Evolutionary conservation across 1,139 yeast genomes (phyloP), one percentile per base, ranked within the genome.

Genomic region (Debaryomycetaceae sp.): DNA sequence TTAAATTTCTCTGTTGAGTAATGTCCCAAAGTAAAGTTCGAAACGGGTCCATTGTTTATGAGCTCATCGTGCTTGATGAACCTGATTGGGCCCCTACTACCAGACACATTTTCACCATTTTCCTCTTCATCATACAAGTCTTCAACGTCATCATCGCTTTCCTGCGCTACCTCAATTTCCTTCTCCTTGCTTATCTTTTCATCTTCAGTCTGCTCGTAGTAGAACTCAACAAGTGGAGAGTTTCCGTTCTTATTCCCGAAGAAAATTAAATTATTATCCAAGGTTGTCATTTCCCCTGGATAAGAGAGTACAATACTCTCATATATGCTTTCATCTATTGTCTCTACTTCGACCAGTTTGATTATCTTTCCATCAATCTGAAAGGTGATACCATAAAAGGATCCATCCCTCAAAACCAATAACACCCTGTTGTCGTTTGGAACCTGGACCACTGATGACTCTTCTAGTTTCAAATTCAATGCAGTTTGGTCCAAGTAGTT

Each of bases 11-110:
- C 83, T 1, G 78, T 72, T 0, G 89, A 75, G 35, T 78, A 73
- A 44, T 75, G 69, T 0, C 95, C 96, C 36, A 84, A 59, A 0
- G 90, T 76, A 51, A 90, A 76, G 40, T 83, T 80, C 2, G 88
- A 75, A 9, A 87, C 71, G 0, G 97, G 96, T 0, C 97, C 97
- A 53, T 80, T 73, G 54, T 84, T 87, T 3, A 75, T 59, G 23
- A 91, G 64, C 4, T 66, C 66, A 52, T 89, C 96, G 37, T 76
- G 68, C 9, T 71, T 53, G 13, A 64, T 62, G 42, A 81, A 77
- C 41, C 68, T 68, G 40, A 75, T 59, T 6, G 59, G 51, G 5
- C 70, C 64, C 8, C 62, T 62, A 13, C 59, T 57, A 34, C 62
- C 51, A 5, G 55, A 53, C n/a, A 53, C 55, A 34, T 61, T 68